These are phyloP conservation scores for Coccinonectria pachysandricola DNA, from an alignment of 2,329 filamentous ascomycete species.

Conservation along the genomic window DNA sequence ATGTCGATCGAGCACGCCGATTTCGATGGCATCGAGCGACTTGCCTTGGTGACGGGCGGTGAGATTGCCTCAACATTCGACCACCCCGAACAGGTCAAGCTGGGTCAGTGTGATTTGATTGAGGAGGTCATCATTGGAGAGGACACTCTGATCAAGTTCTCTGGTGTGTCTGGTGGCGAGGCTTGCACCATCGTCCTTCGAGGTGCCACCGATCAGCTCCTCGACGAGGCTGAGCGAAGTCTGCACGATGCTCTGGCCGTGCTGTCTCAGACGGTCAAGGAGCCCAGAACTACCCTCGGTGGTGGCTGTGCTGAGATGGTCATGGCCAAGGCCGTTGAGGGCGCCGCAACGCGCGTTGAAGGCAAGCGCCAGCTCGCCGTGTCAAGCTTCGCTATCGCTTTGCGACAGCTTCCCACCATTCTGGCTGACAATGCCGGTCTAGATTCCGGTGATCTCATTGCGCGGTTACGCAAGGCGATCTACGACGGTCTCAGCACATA, in stretches of 20 bases:
- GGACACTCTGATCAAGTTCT: slow-evolving; percentile 95
- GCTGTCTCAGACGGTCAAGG: slow-evolving; percentile 89
- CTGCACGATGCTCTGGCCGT: slow-evolving; percentile 94
- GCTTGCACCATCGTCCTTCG: slow-evolving; percentile 96
- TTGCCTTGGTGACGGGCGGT: slow-evolving; percentile 90
- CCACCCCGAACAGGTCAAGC: slow-evolving; percentile 92
- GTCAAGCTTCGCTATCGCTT: slow-evolving; percentile 75
- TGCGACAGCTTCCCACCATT: slow-evolving; percentile 91
- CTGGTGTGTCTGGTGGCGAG: slow-evolving; percentile 83
- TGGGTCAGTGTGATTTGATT: slow-evolving; percentile 89
- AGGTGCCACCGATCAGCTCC: slow-evolving; percentile 89
- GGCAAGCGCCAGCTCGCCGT: slow-evolving; percentile 96
- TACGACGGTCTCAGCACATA: slow-evolving; percentile 92
- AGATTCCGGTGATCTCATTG: slow-evolving; percentile 88
- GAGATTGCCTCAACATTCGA: slow-evolving; percentile 98
- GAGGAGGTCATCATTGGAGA: slow-evolving; percentile 98
- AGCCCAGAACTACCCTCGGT: slow-evolving; percentile 86
- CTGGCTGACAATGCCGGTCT: slow-evolving; percentile 95
- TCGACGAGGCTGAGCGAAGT: slow-evolving; percentile 93
- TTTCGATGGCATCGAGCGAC: slow-evolving; percentile 92
- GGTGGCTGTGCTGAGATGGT: slow-evolving; percentile 97
- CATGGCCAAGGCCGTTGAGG: slow-evolving; percentile 97
- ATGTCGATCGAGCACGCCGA: slow-evolving; percentile 98
- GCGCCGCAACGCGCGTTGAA: slow-evolving; percentile 83
- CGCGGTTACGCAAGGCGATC: slow-evolving; percentile 82